phyloP scores from a whole-genome alignment of 495 filamentous ascomycete genomes.

The Penicillium roqueforti region DNA sequence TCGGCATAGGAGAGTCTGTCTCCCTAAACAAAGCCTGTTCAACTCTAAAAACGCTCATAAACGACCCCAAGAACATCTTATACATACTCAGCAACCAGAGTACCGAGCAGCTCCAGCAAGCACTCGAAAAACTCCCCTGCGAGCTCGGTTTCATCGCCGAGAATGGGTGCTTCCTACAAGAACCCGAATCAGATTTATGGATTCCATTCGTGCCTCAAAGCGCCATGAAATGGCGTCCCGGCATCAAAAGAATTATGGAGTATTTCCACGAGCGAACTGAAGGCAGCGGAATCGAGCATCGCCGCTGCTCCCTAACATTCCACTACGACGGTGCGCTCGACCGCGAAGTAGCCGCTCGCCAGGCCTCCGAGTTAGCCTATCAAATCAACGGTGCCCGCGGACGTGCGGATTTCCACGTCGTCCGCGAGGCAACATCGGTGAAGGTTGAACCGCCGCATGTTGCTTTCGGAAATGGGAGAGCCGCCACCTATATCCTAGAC shows the following conservation, averaged over 20 bases:
- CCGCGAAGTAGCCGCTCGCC: conserved; percentile 59
- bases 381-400: conserved; percentile 85
- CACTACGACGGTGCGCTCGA: conserved; percentile 72
- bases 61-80: conserved; percentile 67
- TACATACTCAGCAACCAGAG: conserved; percentile 81
- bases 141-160: conserved; percentile 79
- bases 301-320: conserved; percentile 74
- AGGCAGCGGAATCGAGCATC: conserved; percentile 71
- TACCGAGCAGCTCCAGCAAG: conserved; percentile 68
- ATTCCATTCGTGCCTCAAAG: conserved; percentile 61
- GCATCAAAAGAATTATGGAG: conserved; percentile 65
- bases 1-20: conserved; percentile 3
- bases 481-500: conserved; percentile 60
- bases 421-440: conserved; percentile 65
- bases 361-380: conserved; percentile 75
- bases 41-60: conserved; percentile 60
- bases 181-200: conserved; percentile 56
- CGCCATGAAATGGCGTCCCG: conserved; percentile 65
- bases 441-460: conserved; percentile 72
- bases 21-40: conserved; percentile 61
- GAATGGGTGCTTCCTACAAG: conserved; percentile 76
- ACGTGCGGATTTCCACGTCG: conserved; percentile 69
- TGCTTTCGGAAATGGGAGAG: conserved; percentile 56
- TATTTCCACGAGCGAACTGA: conserved; percentile 85
- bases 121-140: conserved; percentile 57